A percentile compares a stretch with the other conserved stretches of the same genome.
These are phyloP conservation scores for Coniosporium apollinis DNA, from an alignment of 495 filamentous ascomycete species.

Conservation along the genomic window DNA sequence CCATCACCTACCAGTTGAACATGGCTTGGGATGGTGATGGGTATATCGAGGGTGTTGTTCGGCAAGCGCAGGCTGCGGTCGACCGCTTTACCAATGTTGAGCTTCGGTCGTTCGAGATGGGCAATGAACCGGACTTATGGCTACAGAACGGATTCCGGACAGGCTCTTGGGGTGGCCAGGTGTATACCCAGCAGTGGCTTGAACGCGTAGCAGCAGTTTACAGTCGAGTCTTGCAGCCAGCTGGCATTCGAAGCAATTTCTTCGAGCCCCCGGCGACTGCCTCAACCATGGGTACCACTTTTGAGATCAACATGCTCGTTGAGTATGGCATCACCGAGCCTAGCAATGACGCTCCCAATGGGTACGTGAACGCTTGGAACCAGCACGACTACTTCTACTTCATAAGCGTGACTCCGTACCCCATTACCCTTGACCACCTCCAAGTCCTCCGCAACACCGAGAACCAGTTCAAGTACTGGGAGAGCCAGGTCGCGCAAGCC, in stretches of 20 bases:
- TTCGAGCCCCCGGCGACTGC: slow-evolving; percentile 24
- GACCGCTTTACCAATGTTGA: slow-evolving; percentile 17
- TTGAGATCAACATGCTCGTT: slow-evolving; percentile 19
- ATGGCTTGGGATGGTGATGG: slow-evolving; percentile 20
- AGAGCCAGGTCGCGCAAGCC: slow-evolving; percentile 15
- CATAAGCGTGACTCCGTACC: slow-evolving; percentile 17
- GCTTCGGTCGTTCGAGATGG: slow-evolving; percentile 25
- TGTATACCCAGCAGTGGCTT: slow-evolving; percentile 21
- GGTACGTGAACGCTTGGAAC: slow-evolving; percentile 20
- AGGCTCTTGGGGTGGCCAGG: slow-evolving; percentile 18
- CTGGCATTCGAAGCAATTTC: slow-evolving; percentile 18
- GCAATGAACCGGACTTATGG: slow-evolving; percentile 28
- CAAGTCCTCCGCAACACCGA: slow-evolving; percentile 18
- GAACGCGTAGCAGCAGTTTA: slow-evolving; percentile 18
- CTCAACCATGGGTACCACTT: slow-evolving; percentile 23
- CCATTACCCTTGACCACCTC: slow-evolving; percentile 16
- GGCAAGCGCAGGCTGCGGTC: slow-evolving; percentile 15
- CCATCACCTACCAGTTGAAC: slow-evolving; percentile 23
- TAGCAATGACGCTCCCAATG: slow-evolving; percentile 8
- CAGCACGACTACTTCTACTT: slow-evolving; percentile 29
- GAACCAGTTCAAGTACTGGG: slow-evolving; percentile 22
- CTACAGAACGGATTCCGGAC: slow-evolving; percentile 18
- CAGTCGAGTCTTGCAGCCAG: slow-evolving; percentile 19
- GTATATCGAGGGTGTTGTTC: slow-evolving; percentile 17
- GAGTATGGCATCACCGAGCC: slow-evolving; percentile 10